Conservation (phyloP, 2,329 filamentous ascomycete species). For the Fusarium pininemorale region DNA sequence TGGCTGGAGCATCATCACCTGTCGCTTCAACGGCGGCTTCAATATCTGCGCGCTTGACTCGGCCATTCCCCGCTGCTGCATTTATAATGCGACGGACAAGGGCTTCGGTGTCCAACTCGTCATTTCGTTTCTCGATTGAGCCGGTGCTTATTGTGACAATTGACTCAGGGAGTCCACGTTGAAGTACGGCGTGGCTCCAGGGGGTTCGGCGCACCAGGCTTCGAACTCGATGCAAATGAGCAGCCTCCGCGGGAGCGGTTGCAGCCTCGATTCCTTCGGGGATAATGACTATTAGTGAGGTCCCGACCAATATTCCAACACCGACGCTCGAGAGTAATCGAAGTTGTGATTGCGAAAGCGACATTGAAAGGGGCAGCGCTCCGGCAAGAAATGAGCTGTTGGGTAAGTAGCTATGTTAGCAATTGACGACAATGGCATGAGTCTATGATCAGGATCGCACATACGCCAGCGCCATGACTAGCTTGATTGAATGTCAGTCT, state of each 20-base stretch:
- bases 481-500: constrained; percentile 48
- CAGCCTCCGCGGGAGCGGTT: constrained; percentile 63
- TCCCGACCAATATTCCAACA: constrained; percentile 93
- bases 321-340: constrained; percentile 91
- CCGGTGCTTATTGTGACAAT: constrained; percentile 30
- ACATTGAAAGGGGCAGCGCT: constrained; percentile 87
- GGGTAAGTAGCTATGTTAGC: constrained; percentile 29
- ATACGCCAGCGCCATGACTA: constrained; percentile 69
- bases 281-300: constrained; percentile 95
- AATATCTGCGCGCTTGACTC: constrained; percentile 20
- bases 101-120: constrained; percentile 19
- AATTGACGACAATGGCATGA: constrained; percentile 26
- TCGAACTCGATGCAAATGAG: constrained; percentile 50
- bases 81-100: constrained; percentile 29
- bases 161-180: constrained; percentile 39
- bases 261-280: constrained; percentile 95
- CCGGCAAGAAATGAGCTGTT: constrained; percentile 91
- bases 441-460: constrained; percentile 40
- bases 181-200: constrained; percentile 40
- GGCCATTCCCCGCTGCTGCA: not conserved
- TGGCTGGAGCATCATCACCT: constrained; percentile 21
- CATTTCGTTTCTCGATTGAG: not conserved
- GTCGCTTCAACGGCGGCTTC: constrained; percentile 24
- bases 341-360: constrained; percentile 85
- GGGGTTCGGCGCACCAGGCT: constrained; percentile 47